Base-by-base conservation (phyloP, 257 asterid genomes). In the Ballota nigra region DNA sequence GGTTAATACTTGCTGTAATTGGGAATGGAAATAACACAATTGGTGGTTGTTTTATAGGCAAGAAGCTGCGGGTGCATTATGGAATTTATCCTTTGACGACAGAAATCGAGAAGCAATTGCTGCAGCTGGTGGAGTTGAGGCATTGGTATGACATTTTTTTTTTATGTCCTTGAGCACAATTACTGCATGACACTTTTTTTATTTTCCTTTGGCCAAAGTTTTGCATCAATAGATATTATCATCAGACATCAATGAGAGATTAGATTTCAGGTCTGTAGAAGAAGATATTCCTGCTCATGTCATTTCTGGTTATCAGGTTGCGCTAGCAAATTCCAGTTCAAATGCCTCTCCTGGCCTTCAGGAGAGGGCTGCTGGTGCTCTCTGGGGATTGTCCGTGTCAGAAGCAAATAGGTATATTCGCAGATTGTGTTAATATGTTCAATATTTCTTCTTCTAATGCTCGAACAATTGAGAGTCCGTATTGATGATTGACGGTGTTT, bases 41-140 rank as follows among this genome's bases (percentile, higher is more conserved):
- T 59, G 59, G 38, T 73, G 78, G 61, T 24, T 78, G 51, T 18
- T 81, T 20, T 67, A 24, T 69, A 94, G 99, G 96, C 95, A 92
- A 89, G 98, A 95, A 84, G 97, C 97, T 71, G 99, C 96, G 61
- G 95, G 93, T 75, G 99, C 98, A 61, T 82, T 91, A 74, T 89
- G 96, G 97, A 88, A 89, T 80, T 79, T 94, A 73, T 94, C 97
- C 63, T 91, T 89, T 70, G 97, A 92, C 34, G 98, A 95, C 72
- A 80, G 88, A 73, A 89, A 89, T 58, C 92, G 97, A 69, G 98
- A 95, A 88, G 89, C 90, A 78, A 88, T 92, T 81, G 97, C 96
- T 9, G 84, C 86, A 23, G 77, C 93, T 78, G 91, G 95, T 74
- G 99, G 98, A 60, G 96, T 92, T 69, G 94, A 85, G 82, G 98